Base-by-base conservation (phyloP, 2,329 filamentous ascomycete genomes). In the Zymoseptoria passerinii region DNA sequence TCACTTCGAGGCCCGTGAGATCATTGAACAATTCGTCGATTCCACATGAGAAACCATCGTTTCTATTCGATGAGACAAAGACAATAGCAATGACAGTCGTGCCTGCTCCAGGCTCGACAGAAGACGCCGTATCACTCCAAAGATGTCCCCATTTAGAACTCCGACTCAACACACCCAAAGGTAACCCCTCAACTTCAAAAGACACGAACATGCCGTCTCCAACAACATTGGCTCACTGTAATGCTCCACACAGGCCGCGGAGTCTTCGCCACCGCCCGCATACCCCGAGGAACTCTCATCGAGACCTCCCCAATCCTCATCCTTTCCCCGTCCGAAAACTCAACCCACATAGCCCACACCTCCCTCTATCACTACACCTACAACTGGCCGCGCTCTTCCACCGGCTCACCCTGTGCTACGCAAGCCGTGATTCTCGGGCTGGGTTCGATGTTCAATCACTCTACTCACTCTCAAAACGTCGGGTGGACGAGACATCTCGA, bases 371-470 rank as follows among this genome's bases (percentile, higher is more conserved):
- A 83, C 66, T 83, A 83, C 63, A 83, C 80, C 28, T 83, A 83
- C 62, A 79, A 80, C 63, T 80, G 77, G 78, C 75, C 74, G 64
- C 67, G 54, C 27, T 28, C 18, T 53, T 13, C 20, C 40, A 56
- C 9, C 8, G 44, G 49, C 28, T 27, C 35, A 27, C 16, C 27
- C 3, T 52, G 40, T 10, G 49, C 60, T 35, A 76, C 76, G 0
- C 80, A 83, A 70, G 81, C 80, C 8, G 70, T 83, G 1, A 74
- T 83, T 28, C 73, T 83, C 44, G 81, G 81, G 2, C 71, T 84
- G 0, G 81, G 81, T 16, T 78, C 75, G 56, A 81, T 83, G 78
- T 83, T 83, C 72, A 83, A 84, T 59, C 81, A 84, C 63, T 81
- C 79, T 2, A 71, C 69, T 0, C 64, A 71, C 9, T 62, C 75